phyloP scores from a whole-genome alignment of 257 asterid genomes.

The Solanum lycopersicoides region DNA sequence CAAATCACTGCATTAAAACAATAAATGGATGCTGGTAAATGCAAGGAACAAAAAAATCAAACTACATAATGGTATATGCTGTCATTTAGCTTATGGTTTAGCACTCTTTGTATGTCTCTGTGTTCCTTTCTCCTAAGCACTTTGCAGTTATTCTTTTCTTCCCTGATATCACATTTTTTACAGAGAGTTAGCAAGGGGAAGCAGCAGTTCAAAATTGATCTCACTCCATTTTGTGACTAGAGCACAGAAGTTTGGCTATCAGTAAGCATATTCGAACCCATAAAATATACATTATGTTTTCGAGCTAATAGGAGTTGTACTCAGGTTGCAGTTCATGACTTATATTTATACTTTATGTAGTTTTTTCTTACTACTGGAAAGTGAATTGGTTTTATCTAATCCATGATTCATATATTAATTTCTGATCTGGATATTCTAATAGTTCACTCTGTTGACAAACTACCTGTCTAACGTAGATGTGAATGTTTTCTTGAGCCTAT shows the following conservation, averaged over 20 bases:
- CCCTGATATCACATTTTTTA: background rate
- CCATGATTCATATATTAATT: background rate
- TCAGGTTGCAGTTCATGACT: background rate
- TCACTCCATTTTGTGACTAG: slow-evolving; percentile 52
- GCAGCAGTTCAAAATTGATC: slow-evolving; percentile 63
- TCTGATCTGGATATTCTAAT: background rate
- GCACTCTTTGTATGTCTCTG: background rate
- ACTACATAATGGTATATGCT: background rate
- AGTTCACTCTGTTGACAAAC: background rate
- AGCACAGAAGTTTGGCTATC: background rate
- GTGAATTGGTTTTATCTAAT: background rate
- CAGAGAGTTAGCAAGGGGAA: slow-evolving; percentile 92
- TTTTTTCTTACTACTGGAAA: background rate
- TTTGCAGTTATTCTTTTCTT: background rate
- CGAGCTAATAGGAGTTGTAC: background rate
- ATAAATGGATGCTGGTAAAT: background rate
- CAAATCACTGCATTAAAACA: background rate
- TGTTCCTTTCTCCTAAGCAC: background rate
- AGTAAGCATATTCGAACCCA: background rate
- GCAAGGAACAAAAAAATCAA: background rate
- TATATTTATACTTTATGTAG: background rate
- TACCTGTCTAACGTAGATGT: background rate
- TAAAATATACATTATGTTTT: background rate
- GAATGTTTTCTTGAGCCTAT: background rate
- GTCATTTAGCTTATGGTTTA: background rate